phyloP scores from a whole-genome alignment of 768 basidiomycete genomes.

The Pulveroboletus sp. region DNA sequence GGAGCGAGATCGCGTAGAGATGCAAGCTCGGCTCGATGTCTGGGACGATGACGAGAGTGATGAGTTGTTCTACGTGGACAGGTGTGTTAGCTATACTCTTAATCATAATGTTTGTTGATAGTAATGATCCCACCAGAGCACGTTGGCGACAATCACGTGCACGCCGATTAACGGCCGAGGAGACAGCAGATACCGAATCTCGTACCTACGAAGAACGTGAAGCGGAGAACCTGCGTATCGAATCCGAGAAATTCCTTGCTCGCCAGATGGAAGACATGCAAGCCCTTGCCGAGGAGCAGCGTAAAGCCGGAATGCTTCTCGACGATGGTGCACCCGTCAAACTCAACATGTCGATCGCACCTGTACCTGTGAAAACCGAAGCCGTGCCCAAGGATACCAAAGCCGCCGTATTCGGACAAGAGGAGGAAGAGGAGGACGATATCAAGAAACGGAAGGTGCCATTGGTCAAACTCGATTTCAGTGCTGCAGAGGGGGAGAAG shows the following conservation, averaged over 20 bases:
- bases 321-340: conserved; percentile 92
- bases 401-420: conserved; percentile 68
- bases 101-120: background rate
- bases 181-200: conserved; percentile 81
- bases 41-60: conserved; percentile 95
- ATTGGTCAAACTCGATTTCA: conserved; percentile 88
- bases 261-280: conserved; percentile 97
- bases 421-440: conserved; percentile 85
- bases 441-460: conserved; percentile 79
- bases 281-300: conserved; percentile 84
- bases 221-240: conserved; percentile 79
- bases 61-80: conserved; percentile 89
- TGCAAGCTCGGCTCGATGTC: conserved; percentile 76
- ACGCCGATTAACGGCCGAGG: conserved; percentile 71
- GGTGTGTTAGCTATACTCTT: conserved; percentile 47
- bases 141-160: conserved; percentile 84
- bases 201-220: conserved; percentile 82
- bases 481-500: conserved; percentile 79
- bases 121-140: conserved; percentile 38
- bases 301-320: conserved; percentile 84
- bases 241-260: conserved; percentile 92
- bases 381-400: conserved; percentile 45
- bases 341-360: conserved; percentile 71
- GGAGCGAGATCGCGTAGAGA: conserved; percentile 76
- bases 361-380: conserved; percentile 46